Evolutionary conservation across 2,329 filamentous ascomycete species (phyloP), one percentile per base, ranked within the genome.

Genomic region (Fulvia fulva): DNA sequence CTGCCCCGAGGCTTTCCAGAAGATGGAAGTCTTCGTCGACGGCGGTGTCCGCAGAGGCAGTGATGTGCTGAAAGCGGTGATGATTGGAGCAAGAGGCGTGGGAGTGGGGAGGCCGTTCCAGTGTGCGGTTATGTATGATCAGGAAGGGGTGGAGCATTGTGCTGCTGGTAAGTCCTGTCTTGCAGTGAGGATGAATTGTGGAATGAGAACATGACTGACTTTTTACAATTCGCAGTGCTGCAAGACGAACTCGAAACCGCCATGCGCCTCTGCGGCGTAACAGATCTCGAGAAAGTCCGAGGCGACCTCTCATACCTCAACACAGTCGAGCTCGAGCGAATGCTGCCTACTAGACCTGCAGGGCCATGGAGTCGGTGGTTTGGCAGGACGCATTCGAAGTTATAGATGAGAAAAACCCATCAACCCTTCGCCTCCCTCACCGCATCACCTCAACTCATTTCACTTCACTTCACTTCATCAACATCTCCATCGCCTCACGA

Each of bases 401-500:
- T 65, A 51, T 65, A 57, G 52, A 43, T 25, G n/a, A n/a, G n/a
- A n/a, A n/a, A n/a, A n/a, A n/a, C n/a, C 3, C 37, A 41, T 25
- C 44, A 28, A 23, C 41, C 6, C 50, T 52, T 23, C 9, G 8
- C 25, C 26, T n/a, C 25, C 12, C 6, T 14, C 47, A 32, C n/a
- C 47, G n/a, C 25, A 34, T 30, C 23, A 14, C 50, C 26, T 52
- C 23, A 5, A 54, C 14, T 43, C 22, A n/a, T 11, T 51, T 25
- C 41, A 4, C 37, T 28, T 64, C 66, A 22, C 22, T 55, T 54
- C 59, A 63, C 1, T 65, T 65, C 1, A 66, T 68, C 21, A 91
- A 77, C 73, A 79, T 83, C 77, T 87, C 80, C 74, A 85, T 95
- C 0, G 88, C 90, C 73, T 95, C 89, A 64, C 77, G 77, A 71